Conservation (phyloP, 352 stramenopile species). For the Phytopythium boreale region DNA sequence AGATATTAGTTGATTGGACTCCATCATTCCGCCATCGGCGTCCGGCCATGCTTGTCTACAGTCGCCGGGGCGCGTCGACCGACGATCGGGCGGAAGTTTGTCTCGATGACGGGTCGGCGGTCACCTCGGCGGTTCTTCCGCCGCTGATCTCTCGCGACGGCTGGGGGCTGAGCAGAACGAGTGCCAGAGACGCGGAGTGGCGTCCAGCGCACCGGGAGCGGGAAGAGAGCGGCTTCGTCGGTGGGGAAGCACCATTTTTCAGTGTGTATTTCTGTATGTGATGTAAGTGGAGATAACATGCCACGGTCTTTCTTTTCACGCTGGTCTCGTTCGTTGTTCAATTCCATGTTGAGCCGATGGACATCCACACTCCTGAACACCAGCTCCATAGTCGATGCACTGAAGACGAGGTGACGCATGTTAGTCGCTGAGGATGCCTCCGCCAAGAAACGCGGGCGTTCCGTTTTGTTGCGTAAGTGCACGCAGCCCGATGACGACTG, state of each 20-base stretch:
- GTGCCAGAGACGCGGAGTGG: slow-evolving; percentile 9
- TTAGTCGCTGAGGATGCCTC: not conserved
- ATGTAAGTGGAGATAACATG: slow-evolving; percentile 10
- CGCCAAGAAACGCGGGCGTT: not conserved
- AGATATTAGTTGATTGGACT: slow-evolving; percentile 7
- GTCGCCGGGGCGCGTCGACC: not conserved
- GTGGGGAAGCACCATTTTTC: slow-evolving; percentile 1
- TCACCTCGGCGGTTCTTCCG: not conserved
- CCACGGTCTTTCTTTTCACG: slow-evolving; percentile 9
- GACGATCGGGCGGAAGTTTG: slow-evolving; percentile 2
- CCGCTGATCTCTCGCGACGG: slow-evolving; percentile 3
- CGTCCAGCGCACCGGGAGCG: slow-evolving; percentile 6
- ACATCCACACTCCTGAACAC: not conserved
- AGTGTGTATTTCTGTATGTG: slow-evolving; percentile 11
- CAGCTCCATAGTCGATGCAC: no score
- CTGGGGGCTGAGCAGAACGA: slow-evolving; percentile 3
- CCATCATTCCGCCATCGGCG: slow-evolving; percentile 8
- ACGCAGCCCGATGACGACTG: not conserved
- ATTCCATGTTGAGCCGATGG: not conserved
- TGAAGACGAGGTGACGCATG: not conserved
- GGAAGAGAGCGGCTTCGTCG: slow-evolving; percentile 6
- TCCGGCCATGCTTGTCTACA: slow-evolving; percentile 2
- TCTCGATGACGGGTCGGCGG: slow-evolving; percentile 5
- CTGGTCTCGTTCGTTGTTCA: not conserved
- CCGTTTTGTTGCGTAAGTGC: not conserved